Base-by-base conservation (phyloP, 1,284 basidiomycete species). In the Ustilago esculenta region DNA sequence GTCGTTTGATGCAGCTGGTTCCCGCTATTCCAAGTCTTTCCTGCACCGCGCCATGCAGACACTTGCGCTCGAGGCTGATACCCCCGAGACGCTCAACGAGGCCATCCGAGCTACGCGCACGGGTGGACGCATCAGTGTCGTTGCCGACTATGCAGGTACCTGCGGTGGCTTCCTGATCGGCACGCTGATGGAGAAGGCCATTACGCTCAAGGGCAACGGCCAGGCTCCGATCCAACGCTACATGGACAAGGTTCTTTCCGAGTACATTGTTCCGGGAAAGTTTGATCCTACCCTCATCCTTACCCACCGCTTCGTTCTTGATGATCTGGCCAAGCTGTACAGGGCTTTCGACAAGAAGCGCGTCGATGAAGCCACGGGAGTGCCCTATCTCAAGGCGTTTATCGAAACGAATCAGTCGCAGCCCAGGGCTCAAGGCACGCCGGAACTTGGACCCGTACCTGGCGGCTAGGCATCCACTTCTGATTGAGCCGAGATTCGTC, bases 41-140 rank as follows among this genome's bases (percentile, higher is more conserved):
- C 24, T 85, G 5, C 90, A 90, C 84, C 89, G 88, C 76, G 84
- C 88, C 33, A 87, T 90, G 82, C 89, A 89, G 81, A 77, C 86
- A 11, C 82, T 90, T 34, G 88, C 89, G 85, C 85, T 91, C 32
- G 90, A 92, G 83, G 92, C 89, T 0, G 90, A 92, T 74, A 87
- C 87, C 0, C 84, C 87, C 3, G 90, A 92, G 80, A 90, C 86
- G 5, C 83, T 88, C 59, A 91, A 82, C 72, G 89, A 90, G 81
- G 87, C 87, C 85, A 85, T 90, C 56, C 82, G 86, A 40, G 84
- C 87, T 6, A 87, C 87, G 9, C 84, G 85, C 65, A 90, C 90
- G 82, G 36, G 41, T 40, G 72, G 69, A 6, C 58, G 65, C 32
- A 72, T 74, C 49, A 30, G 51, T 5, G 63, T 72, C 15, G 58